Base-by-base conservation (phyloP, 371 early-diverging fungal species). In the Mortierella sp. region DNA sequence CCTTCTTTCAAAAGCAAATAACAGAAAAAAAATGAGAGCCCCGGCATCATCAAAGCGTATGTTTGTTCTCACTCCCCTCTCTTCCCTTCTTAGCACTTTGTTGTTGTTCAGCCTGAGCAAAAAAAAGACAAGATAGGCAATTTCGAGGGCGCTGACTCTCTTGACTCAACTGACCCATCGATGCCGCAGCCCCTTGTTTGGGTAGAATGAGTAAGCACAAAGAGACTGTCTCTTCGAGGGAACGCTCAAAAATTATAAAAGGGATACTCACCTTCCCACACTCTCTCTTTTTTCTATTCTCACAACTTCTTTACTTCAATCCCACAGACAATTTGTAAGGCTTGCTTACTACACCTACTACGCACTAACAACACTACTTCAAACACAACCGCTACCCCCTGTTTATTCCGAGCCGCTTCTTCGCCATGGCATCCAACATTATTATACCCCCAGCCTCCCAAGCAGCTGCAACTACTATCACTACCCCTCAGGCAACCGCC, bases 161-260 rank as follows among this genome's bases (percentile, higher is more conserved):
- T 75, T 75, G 75, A 75, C 75, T 75, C 75, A 75, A 34, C 44
- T 73, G 73, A 73, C 59, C 14, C 71, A 71, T 40, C 71, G 31
- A 16, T 28, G 71, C 48, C 71, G 71, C 71, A 48, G 71, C 31
- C 19, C 24, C 10, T 51, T 31, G 34, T 14, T 13, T 40, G 24
- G 51, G 37, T 40, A 3, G 11, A 31, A 19, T 72, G 51, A 50
- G 46, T 24, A 31, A 72, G 51, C 31, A 28, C 1, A 5, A 55
- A 55, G 5, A 55, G 14, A 13, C n/a, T n/a, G 57, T 57, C 13
- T 28, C 28, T 14, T 26, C 59, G 31, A 14, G 2, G 28, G 26
- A n/a, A 10, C 10, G 26, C 5, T 10, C 54, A 61, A 21, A 61
- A 61, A 67, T 21, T 37, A 67, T 67, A 67, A 67, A 54, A 67